Percentiles rank a stretch among this genome's conserved stretches.
These are phyloP conservation scores for Linaria vulgaris DNA, from an alignment of 257 asterid genomes.

Conservation along the genomic window DNA sequence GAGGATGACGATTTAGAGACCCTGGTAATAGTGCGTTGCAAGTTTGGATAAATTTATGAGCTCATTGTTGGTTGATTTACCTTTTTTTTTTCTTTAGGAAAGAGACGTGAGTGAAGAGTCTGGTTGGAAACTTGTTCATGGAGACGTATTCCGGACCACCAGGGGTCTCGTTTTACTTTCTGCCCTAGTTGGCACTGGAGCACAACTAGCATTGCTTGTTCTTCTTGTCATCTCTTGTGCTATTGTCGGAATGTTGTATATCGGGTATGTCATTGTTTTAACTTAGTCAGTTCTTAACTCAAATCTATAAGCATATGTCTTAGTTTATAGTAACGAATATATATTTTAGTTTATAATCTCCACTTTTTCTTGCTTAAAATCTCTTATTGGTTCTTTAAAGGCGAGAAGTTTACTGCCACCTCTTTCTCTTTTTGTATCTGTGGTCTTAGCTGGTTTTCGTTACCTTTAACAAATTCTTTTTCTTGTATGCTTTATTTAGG, in stretches of 20 bases:
- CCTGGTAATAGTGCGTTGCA: conserved; percentile 36
- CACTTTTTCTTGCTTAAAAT: conserved; percentile 5
- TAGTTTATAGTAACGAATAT: background rate
- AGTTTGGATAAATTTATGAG: background rate
- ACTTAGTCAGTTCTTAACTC: background rate
- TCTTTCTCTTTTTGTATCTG: conserved; percentile 7
- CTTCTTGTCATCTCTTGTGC: conserved; percentile 58
- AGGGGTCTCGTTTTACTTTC: conserved; percentile 45
- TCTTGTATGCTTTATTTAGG: conserved; percentile 35
- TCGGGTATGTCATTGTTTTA: conserved; percentile 43
- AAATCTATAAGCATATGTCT: background rate
- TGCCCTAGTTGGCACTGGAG: conserved; percentile 64
- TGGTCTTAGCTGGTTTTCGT: background rate
- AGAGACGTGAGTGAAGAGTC: conserved; percentile 67
- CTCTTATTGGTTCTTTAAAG: background rate
- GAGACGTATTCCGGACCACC: conserved; percentile 61
- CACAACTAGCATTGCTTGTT: conserved; percentile 57
- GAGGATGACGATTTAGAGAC: conserved; percentile 68
- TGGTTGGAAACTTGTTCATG: conserved; percentile 74
- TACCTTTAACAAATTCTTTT: conserved; percentile 18
- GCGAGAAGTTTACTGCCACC: background rate
- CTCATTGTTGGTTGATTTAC: conserved; percentile 4
- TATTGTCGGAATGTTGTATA: conserved; percentile 57
- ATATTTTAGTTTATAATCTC: background rate
- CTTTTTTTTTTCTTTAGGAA: conserved; percentile 39